phyloP scores from a whole-genome alignment of 768 basidiomycete species.

The Tricholoma furcatifolium region DNA sequence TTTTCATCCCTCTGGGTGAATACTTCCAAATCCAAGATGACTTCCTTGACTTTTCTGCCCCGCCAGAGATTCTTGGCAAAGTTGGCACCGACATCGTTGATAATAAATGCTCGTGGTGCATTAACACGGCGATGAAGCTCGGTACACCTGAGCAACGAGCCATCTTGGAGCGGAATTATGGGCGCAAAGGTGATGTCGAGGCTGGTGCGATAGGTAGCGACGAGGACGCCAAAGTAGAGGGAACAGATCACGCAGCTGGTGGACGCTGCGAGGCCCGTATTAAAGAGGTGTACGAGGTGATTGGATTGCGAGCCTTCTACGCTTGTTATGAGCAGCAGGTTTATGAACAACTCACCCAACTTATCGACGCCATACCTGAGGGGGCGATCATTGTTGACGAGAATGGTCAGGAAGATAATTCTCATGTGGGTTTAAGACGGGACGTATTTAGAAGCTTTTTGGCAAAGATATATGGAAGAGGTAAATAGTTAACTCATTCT shows the following conservation, averaged over 20 bases:
- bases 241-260: constrained; percentile 33
- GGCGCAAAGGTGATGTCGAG: constrained; percentile 34
- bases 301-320: constrained; percentile 67
- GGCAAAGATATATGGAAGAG: constrained; percentile 76
- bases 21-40: constrained; percentile 99
- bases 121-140: constrained; percentile 77
- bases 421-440: constrained; percentile 38
- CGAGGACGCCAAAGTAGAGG: constrained; percentile 15
- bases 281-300: constrained; percentile 66
- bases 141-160: constrained; percentile 53
- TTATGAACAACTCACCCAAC: constrained; percentile 58
- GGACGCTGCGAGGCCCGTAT: constrained; percentile 47
- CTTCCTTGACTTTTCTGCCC: constrained; percentile 90
- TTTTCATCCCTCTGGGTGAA: constrained; percentile 89
- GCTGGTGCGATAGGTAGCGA: constrained; percentile 13
- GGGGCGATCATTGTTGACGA: constrained; percentile 25
- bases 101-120: constrained; percentile 97
- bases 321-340: constrained; percentile 72
- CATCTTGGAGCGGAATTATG: constrained; percentile 53
- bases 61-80: constrained; percentile 91
- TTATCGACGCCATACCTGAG: constrained; percentile 78
- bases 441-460: constrained; percentile 86
- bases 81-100: constrained; percentile 97
- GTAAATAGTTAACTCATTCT: constrained; percentile 31
- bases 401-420: constrained; percentile 20